phyloP scores from a whole-genome alignment of 1,284 basidiomycete species.

The Phaffia rhodozyma region DNA sequence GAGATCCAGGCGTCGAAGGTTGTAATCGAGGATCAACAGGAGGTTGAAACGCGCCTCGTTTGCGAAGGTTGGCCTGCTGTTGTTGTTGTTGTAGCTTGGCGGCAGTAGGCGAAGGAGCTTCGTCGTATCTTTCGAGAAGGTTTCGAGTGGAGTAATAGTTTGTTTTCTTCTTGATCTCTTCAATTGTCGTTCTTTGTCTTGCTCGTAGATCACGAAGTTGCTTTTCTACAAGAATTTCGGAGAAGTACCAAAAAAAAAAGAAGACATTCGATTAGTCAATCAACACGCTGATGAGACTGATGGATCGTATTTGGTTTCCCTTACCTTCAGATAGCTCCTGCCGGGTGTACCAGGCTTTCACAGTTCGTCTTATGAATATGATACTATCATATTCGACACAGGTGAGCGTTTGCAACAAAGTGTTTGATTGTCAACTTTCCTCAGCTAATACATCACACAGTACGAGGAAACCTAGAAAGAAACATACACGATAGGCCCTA shows the following conservation, averaged over 20 bases:
- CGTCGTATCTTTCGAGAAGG: constrained; percentile 84
- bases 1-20: constrained; percentile 5
- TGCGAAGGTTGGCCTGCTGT: constrained; percentile 6
- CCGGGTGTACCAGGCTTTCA: constrained; percentile 74
- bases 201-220: constrained; percentile 62
- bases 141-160: constrained; percentile 87
- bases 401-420: background rate
- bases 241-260: background rate
- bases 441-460: too few species aligned
- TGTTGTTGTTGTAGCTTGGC: constrained; percentile 30
- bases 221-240: constrained; percentile 48
- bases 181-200: constrained; percentile 73
- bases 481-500: constrained; percentile 69
- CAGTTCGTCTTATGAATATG: constrained; percentile 64
- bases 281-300: constrained; percentile 1
- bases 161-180: constrained; percentile 94
- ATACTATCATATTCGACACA: constrained; percentile 45
- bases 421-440: background rate
- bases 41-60: constrained; percentile 10
- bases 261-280: background rate
- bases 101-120: constrained; percentile 34
- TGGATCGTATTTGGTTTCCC: background rate
- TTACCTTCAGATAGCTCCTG: constrained; percentile 76
- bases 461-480: background rate
- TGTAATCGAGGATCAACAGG: constrained; percentile 5